Conservation (phyloP, 495 filamentous ascomycete genomes). For the Patellaria atrata region DNA sequence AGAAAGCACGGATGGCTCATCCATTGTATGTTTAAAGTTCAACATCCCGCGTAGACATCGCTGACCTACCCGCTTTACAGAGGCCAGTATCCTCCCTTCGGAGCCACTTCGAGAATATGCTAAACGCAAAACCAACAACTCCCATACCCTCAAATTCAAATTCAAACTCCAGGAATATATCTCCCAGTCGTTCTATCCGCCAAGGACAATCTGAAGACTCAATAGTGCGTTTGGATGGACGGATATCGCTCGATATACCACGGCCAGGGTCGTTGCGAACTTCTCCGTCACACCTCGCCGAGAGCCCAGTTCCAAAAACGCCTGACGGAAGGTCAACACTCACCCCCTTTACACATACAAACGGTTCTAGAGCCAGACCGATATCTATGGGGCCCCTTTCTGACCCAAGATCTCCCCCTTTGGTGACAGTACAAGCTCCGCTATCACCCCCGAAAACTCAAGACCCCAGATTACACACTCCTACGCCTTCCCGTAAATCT, state of each 20-base stretch:
- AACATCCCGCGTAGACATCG: slow-evolving; percentile 3
- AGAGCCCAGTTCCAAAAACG: slow-evolving; percentile 8
- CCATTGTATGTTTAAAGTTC: slow-evolving; percentile 35
- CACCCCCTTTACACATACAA: slow-evolving; percentile 13
- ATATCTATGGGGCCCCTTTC: slow-evolving; percentile 39
- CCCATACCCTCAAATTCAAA: slow-evolving; percentile 1
- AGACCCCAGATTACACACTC: slow-evolving; percentile 19
- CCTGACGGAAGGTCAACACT: slow-evolving; percentile 14
- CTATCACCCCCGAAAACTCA: slow-evolving; percentile 50
- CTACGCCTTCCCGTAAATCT: slow-evolving; percentile 27
- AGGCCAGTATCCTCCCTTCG: slow-evolving; percentile 80
- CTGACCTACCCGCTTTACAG: slow-evolving; percentile 14
- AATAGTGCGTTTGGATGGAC: slow-evolving; percentile 11
- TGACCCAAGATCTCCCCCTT: slow-evolving; percentile 49
- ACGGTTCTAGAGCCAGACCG: slow-evolving; percentile 26
- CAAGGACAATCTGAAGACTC: slow-evolving; percentile 8
- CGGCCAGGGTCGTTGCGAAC: slow-evolving; percentile 10
- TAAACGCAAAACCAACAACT: slow-evolving; percentile 25
- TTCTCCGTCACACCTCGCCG: slow-evolving; percentile 5
- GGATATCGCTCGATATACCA: slow-evolving; percentile 21
- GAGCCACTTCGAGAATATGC: slow-evolving; percentile 84
- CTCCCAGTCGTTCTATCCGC: slow-evolving; percentile 6
- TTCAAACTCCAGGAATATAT: slow-evolving; percentile 7
- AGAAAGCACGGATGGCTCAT: slow-evolving; percentile 40
- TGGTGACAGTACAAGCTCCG: slow-evolving; percentile 59